A percentile compares a stretch with the other conserved stretches of the same genome.
phyloP scores from a whole-genome alignment of 2,329 filamentous ascomycete genomes.

The Clonostachys solani region DNA sequence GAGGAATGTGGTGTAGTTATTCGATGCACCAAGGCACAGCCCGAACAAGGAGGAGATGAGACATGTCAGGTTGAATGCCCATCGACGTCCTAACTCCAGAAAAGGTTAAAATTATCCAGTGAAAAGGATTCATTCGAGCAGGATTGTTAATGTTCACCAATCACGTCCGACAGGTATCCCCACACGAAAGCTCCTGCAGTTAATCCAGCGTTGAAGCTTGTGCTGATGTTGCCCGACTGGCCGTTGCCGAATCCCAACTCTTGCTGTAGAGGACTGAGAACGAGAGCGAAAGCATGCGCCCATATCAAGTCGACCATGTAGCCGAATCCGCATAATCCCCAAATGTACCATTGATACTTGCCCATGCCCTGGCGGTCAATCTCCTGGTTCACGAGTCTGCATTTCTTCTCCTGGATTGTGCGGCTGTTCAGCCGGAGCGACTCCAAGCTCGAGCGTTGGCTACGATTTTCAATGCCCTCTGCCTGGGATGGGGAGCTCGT shows the following conservation, averaged over 20 bases:
- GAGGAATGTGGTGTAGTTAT: slow-evolving; percentile 44
- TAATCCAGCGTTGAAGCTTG: slow-evolving; percentile 48
- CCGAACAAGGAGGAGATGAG: slow-evolving; percentile 51
- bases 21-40: slow-evolving; percentile 42
- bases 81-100: slow-evolving; percentile 32
- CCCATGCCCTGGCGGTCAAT: slow-evolving; percentile 49
- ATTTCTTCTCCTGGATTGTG: slow-evolving; percentile 26
- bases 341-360: slow-evolving; percentile 47
- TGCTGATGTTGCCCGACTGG: slow-evolving; percentile 41
- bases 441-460: too few relatives aligned
- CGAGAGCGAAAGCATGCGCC: slow-evolving; percentile 53
- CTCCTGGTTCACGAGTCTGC: slow-evolving; percentile 31
- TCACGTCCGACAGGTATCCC: slow-evolving; percentile 50
- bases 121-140: neutral
- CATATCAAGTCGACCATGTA: slow-evolving; percentile 53
- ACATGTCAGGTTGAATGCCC: slow-evolving; percentile 55
- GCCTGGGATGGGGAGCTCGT: too few relatives aligned
- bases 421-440: slow-evolving; percentile 12
- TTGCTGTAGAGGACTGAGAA: slow-evolving; percentile 48
- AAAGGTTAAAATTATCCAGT: neutral
- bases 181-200: slow-evolving; percentile 51
- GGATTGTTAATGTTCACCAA: slow-evolving; percentile 14
- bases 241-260: slow-evolving; percentile 45
- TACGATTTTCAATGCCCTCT: too few relatives aligned
- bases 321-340: slow-evolving; percentile 47